Evolutionary conservation across 2,329 filamentous ascomycete species (phyloP), one percentile per base, ranked within the genome.

Genomic region (Gnomoniopsis smithogilvyi): DNA sequence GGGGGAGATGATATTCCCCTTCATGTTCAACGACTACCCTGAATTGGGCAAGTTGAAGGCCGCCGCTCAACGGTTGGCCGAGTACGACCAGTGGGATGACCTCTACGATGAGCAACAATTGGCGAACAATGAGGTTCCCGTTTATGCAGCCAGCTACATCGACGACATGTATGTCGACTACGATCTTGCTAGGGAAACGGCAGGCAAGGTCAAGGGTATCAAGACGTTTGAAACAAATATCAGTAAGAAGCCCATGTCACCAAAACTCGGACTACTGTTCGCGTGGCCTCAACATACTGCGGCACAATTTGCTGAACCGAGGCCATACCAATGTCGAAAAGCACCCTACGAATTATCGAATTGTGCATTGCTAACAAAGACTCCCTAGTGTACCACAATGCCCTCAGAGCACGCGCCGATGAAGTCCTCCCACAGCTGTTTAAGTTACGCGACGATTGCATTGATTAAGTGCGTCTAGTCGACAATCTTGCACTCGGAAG

Each of bases 1-100:
- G 0, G 92, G 93, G 61, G 94, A 98, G 76, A 97, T 96, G 92
- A 84, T 96, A 53, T 96, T 87, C 71, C 88, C 90, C 1, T 89
- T 90, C 73, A 90, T 93, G 80, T 93, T 96, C 65, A 85, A 92
- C 41, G 88, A 88, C 17, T 94, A 91, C 68, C 79, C 85, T 1
- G 92, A 96, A 71, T 83, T 98, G 21, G 76, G 76, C n/a, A 77
- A 84, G 59, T 74, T 98, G 50, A 82, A 82, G 56, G 78, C 84
- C 12, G 88, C 86, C 0, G 92, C 91, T 0, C 78, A 93, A 10
- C 78, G 86, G 22, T 78, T 97, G 19, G 88, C 88, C 0, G 62
- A 74, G 1, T 78, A 80, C 43, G 65, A 73, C 0, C 79, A 84
- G 62, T 91, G 89, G 88, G 80, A 85, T 0, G 69, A 74, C 0